Percentiles rank a stretch among this genome's conserved stretches.
Conservation (phyloP, 2,329 filamentous ascomycete species). For the Fusarium nanum region DNA sequence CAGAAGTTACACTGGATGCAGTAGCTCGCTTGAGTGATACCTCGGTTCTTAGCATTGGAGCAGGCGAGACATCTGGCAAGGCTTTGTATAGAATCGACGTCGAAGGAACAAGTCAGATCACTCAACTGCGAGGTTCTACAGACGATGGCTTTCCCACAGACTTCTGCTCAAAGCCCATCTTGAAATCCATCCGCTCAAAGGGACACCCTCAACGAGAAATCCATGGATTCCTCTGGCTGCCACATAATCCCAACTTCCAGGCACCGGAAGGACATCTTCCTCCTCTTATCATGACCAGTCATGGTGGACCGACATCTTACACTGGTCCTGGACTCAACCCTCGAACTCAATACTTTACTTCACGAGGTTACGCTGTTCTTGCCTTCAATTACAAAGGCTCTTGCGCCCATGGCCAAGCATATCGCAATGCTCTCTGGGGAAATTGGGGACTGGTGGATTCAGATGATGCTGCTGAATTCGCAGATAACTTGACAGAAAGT, state of each 20-base stretch:
- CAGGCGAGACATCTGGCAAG: conserved; percentile 47
- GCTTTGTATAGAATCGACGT: conserved; percentile 53
- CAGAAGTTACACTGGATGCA: conserved; percentile 51
- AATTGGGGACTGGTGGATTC: conserved; percentile 64
- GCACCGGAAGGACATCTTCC: conserved; percentile 55
- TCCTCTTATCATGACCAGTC: conserved; percentile 62
- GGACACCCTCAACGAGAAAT: conserved; percentile 48
- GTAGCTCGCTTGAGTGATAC: conserved; percentile 51
- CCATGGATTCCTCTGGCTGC: conserved; percentile 62
- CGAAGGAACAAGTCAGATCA: conserved; percentile 38
- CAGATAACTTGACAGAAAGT: conserved; percentile 54
- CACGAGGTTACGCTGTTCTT: conserved; percentile 64
- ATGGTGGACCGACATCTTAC: conserved; percentile 64
- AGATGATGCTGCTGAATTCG: conserved; percentile 61
- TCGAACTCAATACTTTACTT: conserved; percentile 63
- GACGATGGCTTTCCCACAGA: conserved; percentile 46
- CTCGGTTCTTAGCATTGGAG: conserved; percentile 54
- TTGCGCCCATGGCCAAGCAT: conserved; percentile 62
- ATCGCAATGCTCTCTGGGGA: conserved; percentile 61
- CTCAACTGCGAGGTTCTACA: conserved; percentile 51
- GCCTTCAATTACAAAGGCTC: conserved; percentile 65
- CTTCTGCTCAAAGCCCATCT: conserved; percentile 52
- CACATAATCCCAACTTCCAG: conserved; percentile 58
- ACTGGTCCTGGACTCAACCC: conserved; percentile 57
- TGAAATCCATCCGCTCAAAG: conserved; percentile 50